Percentiles rank a stretch among this genome's conserved stretches.
Conservation (phyloP, 2,329 filamentous ascomycete genomes). For the Colletotrichum brevisporum region DNA sequence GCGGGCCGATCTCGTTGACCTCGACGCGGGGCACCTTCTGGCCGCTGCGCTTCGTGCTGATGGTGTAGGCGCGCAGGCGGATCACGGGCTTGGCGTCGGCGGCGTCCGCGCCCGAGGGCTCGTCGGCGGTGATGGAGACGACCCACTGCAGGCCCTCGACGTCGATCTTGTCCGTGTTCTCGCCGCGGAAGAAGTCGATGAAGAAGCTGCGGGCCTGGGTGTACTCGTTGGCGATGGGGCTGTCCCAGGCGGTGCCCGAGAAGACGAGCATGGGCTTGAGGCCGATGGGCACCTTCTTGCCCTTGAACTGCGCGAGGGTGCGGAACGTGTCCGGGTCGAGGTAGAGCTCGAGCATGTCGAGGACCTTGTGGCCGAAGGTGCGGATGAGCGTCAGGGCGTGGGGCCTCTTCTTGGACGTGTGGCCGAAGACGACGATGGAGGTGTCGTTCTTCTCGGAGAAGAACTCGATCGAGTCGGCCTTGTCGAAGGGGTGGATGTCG, state of each 20-base stretch:
- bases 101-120: constrained; percentile 60
- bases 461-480: constrained; percentile 89
- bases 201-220: constrained; percentile 90
- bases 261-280: constrained; percentile 94
- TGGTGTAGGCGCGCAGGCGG: constrained; percentile 85
- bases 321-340: constrained; percentile 82
- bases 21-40: constrained; percentile 92
- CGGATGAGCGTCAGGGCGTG: constrained; percentile 88
- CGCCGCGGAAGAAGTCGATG: constrained; percentile 89
- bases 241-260: constrained; percentile 89
- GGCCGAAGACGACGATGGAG: constrained; percentile 86
- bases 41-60: constrained; percentile 87
- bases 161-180: constrained; percentile 83
- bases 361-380: constrained; percentile 86
- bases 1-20: constrained; percentile 93
- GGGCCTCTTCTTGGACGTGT: constrained; percentile 93
- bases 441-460: constrained; percentile 97
- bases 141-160: constrained; percentile 96
- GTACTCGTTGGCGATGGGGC: constrained; percentile 82
- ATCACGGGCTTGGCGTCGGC: constrained; percentile 68
- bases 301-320: constrained; percentile 81
- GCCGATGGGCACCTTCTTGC: constrained; percentile 81
- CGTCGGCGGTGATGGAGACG: constrained; percentile 83
- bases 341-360: constrained; percentile 95
- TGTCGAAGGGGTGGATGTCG: constrained; percentile 93